Conservation (phyloP, 140 eudicot species). For the Cichorium intybus region DNA sequence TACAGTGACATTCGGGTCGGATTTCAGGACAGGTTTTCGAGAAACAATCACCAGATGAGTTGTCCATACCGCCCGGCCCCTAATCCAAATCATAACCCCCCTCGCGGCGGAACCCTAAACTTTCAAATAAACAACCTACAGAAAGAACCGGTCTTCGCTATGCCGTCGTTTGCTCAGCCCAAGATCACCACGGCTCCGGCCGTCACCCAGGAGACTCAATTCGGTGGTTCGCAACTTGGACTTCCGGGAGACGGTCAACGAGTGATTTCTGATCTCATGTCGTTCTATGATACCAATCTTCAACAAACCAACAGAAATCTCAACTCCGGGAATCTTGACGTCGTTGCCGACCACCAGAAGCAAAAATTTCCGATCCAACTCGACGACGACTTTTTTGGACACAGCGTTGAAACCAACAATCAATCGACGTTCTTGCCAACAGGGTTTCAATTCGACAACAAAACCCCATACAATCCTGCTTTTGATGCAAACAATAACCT, state of each 20-base stretch:
- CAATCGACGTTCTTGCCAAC: constrained; percentile 39
- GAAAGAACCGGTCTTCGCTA: constrained; percentile 34
- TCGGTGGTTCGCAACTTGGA: constrained; percentile 37
- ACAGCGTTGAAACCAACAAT: constrained; percentile 32
- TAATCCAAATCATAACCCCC: constrained; percentile 33
- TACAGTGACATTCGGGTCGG: constrained; percentile 50
- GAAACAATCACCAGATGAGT: constrained; percentile 58
- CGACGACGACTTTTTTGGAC: constrained; percentile 48
- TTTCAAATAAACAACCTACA: constrained; percentile 32
- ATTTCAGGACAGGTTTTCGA: constrained; percentile 43
- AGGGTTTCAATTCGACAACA: constrained; percentile 46
- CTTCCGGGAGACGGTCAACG: constrained; percentile 64
- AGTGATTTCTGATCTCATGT: constrained; percentile 56
- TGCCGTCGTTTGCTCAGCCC: constrained; percentile 37
- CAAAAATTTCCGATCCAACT: constrained; percentile 46
- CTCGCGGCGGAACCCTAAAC: constrained; percentile 35
- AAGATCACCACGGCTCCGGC: constrained; percentile 37
- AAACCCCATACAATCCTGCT: constrained; percentile 37
- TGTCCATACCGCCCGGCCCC: constrained; percentile 43
- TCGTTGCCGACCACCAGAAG: constrained; percentile 32
- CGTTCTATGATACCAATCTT: constrained; percentile 51
- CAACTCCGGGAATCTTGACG: constrained; percentile 30
- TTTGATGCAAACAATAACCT: constrained; percentile 37
- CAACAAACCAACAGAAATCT: constrained; percentile 38
- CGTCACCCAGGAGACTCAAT: constrained; percentile 29